Base-by-base conservation (phyloP, 345 rosid species). In the Eucalyptus erythrocorys region DNA sequence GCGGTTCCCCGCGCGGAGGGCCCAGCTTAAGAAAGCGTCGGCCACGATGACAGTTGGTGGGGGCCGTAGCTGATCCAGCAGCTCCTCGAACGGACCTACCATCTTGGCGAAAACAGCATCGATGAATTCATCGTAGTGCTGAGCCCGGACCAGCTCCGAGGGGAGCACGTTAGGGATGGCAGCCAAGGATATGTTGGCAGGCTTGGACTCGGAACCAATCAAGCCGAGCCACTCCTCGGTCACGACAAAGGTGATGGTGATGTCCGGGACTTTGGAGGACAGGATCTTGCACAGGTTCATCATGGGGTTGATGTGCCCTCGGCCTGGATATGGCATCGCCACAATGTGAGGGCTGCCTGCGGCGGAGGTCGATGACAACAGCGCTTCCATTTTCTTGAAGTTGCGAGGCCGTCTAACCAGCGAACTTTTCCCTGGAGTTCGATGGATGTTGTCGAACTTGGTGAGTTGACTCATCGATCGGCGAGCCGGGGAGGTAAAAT, bases 1-100 rank as follows among this genome's bases (percentile, higher is more conserved):
- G 22, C 90, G 87, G 27, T 27, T 71, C 3, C 92, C 95, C 24
- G 92, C 92, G 3, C 59, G 48, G 85, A 88, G 86, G 2, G 92
- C 92, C 96, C 95, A 94, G 17, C 53, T 2, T 45, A 93, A 24
- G 79, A 85, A 90, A 14, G 93, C 86, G 55, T 94, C 96, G 3
- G 92, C 89, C 61, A 94, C 48, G 10, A 95, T 92, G 68, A 68
- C 50, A 1, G 89, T 57, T 11, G 89, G 90, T n/a, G 87, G 88
- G 4, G 87, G 85, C 43, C 84, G 68, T 19, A 94, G 92, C 30
- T 68, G 13, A 53, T 91, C 93, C n/a, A 92, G 87, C 55, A 90
- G 89, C 85, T 61, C 34, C 88, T 89, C 89, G 22, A 88, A 61
- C 2, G 90, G 90, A 30, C 47, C 89, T 88, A 88, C 92, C 94